Evolutionary conservation across 805 yeast species (phyloP).

Genomic region (Citeromyces matritensis): DNA sequence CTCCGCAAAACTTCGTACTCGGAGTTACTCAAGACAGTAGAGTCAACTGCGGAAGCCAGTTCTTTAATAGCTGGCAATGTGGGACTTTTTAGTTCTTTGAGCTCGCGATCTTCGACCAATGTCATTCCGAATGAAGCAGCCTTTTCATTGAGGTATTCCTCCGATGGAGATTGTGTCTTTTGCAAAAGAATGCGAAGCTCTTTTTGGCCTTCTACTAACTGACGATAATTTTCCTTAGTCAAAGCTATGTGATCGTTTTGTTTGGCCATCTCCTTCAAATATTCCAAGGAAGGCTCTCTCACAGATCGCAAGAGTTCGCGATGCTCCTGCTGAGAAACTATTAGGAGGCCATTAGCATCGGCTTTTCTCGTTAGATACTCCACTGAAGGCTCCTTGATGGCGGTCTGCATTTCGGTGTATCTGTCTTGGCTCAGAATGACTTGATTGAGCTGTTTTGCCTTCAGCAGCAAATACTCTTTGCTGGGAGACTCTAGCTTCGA

Average conservation of each 20-base stretch:
- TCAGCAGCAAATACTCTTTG: conserved; percentile 4
- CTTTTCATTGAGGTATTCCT: conserved; percentile 9
- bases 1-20: no score
- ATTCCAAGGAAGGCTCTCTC: conserved; percentile 7
- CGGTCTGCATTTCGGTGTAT: neutral
- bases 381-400: conserved; percentile 4
- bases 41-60: no score
- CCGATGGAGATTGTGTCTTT: conserved; percentile 5
- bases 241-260: neutral
- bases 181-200: neutral
- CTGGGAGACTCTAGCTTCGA: conserved; percentile 2
- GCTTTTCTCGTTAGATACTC: conserved; percentile 6
- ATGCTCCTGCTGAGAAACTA: conserved; percentile 1
- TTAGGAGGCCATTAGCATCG: conserved; percentile 4
- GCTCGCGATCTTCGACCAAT: conserved; percentile 1
- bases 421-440: neutral
- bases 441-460: neutral
- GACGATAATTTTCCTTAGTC: conserved; percentile 1
- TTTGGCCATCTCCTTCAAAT: neutral
- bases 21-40: no score
- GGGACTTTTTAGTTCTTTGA: no score
- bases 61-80: no score
- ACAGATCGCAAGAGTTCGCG: conserved; percentile 3
- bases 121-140: conserved; percentile 7
- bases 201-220: conserved; percentile 1